Evolutionary conservation across 169 alveolate genomes (phyloP).

Genomic region (Plasmodium gallinaceum): DNA sequence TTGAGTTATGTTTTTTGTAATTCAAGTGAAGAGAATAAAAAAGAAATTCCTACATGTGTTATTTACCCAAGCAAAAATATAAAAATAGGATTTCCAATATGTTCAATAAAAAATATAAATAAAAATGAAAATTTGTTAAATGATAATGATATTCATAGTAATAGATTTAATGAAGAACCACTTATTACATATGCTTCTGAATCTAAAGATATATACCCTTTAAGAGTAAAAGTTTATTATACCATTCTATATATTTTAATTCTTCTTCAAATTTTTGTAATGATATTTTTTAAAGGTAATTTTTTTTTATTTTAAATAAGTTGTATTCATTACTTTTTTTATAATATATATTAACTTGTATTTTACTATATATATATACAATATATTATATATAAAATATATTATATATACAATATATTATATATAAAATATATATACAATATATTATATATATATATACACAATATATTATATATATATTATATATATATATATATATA

Average conservation of each 20-base stretch:
- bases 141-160: conserved; percentile 41
- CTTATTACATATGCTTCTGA: conserved; percentile 63
- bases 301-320: not conserved
- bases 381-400: not conserved
- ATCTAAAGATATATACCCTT: conserved; percentile 60
- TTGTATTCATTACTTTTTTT: too few relatives aligned
- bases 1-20: conserved; percentile 73
- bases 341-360: too few relatives aligned
- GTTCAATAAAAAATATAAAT: conserved; percentile 67
- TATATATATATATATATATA: not conserved
- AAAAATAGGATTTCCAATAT: conserved; percentile 66
- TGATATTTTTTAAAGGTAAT: conserved; percentile 67
- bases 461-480: not conserved
- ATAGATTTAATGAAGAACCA: conserved; percentile 74
- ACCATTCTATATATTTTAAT: conserved; percentile 38
- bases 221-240: conserved; percentile 34
- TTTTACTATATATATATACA: not conserved
- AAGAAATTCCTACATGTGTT: conserved; percentile 66
- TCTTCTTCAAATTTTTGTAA: conserved; percentile 12
- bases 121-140: conserved; percentile 52
- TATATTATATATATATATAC: not conserved
- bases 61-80: conserved; percentile 58
- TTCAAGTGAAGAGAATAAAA: conserved; percentile 56
- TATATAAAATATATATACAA: too few relatives aligned
- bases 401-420: not conserved